phyloP scores from a whole-genome alignment of 495 filamentous ascomycete genomes.

The Haplographium delicatum region DNA sequence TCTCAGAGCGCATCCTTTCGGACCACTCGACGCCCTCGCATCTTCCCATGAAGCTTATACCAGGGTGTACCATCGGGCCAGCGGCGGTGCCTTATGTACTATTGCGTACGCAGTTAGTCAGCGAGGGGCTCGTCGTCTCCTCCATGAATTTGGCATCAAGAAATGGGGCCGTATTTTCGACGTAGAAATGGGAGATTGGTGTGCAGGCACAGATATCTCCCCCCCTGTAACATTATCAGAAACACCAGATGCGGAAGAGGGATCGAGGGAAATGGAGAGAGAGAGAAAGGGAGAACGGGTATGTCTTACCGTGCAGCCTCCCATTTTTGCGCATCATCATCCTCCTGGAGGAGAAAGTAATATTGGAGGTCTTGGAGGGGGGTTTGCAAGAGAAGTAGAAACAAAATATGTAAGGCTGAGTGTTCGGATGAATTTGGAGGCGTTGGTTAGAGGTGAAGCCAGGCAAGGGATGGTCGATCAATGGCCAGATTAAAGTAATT shows the following conservation, averaged over 20 bases:
- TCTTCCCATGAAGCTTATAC: constrained; percentile 38
- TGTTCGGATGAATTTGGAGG: constrained; percentile 37
- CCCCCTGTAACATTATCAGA: not conserved
- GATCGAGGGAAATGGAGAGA: not conserved
- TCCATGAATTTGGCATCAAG: constrained; percentile 33
- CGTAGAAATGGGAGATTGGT: constrained; percentile 41
- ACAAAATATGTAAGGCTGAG: constrained; percentile 42
- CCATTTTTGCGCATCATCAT: constrained; percentile 42
- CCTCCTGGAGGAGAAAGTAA: constrained; percentile 34
- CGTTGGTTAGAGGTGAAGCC: constrained; percentile 27
- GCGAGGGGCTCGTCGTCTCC: constrained; percentile 37
- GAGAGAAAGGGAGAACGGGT: constrained; percentile 15
- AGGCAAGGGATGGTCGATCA: constrained; percentile 32
- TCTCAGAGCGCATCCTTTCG: constrained; percentile 41
- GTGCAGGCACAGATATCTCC: constrained; percentile 28
- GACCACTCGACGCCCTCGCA: constrained; percentile 32
- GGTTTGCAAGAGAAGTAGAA: constrained; percentile 34
- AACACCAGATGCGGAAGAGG: not conserved
- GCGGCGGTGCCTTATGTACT: constrained; percentile 35
- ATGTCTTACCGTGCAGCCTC: constrained; percentile 42
- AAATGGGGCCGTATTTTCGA: constrained; percentile 38
- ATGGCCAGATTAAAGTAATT: constrained; percentile 31
- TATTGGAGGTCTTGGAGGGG: constrained; percentile 40
- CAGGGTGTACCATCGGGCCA: constrained; percentile 36
- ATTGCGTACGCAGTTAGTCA: constrained; percentile 43